A percentile compares a stretch with the other conserved stretches of the same genome.
phyloP scores from a whole-genome alignment of 768 basidiomycete genomes.

The Hygrocybe punicea region DNA sequence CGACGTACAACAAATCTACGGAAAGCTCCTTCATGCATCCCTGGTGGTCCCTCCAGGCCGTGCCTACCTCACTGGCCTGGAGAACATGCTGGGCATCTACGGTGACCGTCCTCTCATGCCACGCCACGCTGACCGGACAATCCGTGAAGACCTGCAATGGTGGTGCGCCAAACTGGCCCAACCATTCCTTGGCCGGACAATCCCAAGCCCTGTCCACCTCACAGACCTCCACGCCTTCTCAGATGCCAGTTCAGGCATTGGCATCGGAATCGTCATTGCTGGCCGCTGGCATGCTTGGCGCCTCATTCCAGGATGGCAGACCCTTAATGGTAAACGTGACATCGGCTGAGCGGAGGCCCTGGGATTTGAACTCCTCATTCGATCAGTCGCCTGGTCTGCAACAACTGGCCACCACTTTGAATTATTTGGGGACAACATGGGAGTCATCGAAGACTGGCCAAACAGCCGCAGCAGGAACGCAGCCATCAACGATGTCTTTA shows the following conservation, averaged over 20 bases:
- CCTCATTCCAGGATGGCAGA: conserved; percentile 31
- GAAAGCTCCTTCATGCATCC: conserved; percentile 38
- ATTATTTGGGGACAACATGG: conserved; percentile 38
- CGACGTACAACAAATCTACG: conserved; percentile 37
- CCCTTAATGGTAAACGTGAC: conserved; percentile 23
- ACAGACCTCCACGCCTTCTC: conserved; percentile 36
- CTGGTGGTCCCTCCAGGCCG: conserved; percentile 27
- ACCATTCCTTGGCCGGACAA: conserved; percentile 13
- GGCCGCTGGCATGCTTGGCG: conserved; percentile 32
- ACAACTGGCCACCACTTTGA: conserved; percentile 11
- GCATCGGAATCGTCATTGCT: conserved; percentile 34
- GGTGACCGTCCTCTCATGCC: conserved; percentile 31
- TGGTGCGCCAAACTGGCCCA: conserved; percentile 24
- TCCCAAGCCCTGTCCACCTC: conserved; percentile 28
- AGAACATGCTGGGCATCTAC: conserved; percentile 33
- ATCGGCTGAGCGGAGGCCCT: conserved; percentile 49
- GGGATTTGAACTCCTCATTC: conserved; percentile 40
- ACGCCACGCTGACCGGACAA: conserved; percentile 11
- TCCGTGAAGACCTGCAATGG: conserved; percentile 32
- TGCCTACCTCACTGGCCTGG: conserved; percentile 41
- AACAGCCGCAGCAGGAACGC: conserved; percentile 34
- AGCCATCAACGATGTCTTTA: conserved; percentile 31
- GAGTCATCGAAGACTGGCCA: conserved; percentile 43
- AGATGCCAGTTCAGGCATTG: conserved; percentile 33
- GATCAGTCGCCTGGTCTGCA: conserved; percentile 8